Base-by-base conservation (phyloP, 164 flowering plant genomes). In the Liriodendron chinense region DNA sequence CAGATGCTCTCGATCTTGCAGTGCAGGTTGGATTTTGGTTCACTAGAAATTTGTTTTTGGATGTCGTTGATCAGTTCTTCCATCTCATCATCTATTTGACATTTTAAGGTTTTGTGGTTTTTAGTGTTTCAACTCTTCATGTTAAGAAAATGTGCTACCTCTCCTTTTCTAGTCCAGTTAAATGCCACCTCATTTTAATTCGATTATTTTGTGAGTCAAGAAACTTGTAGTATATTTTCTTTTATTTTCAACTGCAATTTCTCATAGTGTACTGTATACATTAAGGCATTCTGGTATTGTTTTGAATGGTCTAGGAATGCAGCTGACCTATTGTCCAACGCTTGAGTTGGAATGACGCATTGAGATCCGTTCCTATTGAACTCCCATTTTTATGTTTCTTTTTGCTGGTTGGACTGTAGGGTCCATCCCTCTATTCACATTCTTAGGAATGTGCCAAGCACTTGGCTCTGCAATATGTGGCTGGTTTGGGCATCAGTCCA, bases 1-100 rank as follows among this genome's bases (percentile, higher is more conserved):
- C 97, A 48, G 90, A 87, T 81, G 91, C 92, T 72, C 92, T 96
- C 23, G 90, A 90, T 77, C 77, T 61, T 34, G 99, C 97, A 16
- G 0, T 96, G 70, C 82, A 91, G 96, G 99, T 95, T 4, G 71
- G 4, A n/a, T 26, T 25, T 34, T 22, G 48, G 3, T 7, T 59
- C 57, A 2, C 50, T 28, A 53, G 16, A 53, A 53, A 12, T 53
- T 53, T 53, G 18, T 53, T 53, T 53, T 53, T 12, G 18, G 3
- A 53, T 53, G 18, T 13, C 5, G 24, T 2, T 22, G 13, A 9
- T 63, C 66, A n/a, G 24, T 63, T 22, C 20, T 22, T 21, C 66
- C 13, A n/a, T 63, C 22, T 63, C 24, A n/a, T 22, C 25, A 6
- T 22, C 66, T 63, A n/a, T 21, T 22, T 20, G 20, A 9, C 20